Evolutionary conservation across 2,329 filamentous ascomycete species (phyloP), one percentile per base, ranked within the genome.

Genomic region (Mollisiaceae sp.): DNA sequence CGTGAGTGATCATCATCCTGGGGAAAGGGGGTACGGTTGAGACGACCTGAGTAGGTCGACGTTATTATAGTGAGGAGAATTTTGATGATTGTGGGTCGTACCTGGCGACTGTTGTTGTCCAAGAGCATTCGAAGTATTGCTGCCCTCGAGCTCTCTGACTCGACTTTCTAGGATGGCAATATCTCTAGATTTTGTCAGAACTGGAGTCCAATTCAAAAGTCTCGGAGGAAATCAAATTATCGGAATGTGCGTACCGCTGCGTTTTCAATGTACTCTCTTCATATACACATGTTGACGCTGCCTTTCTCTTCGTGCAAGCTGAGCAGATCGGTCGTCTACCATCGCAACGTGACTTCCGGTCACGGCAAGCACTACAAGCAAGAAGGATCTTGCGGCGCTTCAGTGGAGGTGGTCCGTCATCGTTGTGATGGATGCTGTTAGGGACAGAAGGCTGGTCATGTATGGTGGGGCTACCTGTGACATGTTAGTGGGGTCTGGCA

Each of bases 311-410:
- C 24, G 38, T 4, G 27, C 58, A 60, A 24, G 58, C 58, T 27
- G 35, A 41, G 20, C 58, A 60, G 18, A 11, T 18, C 8, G 58
- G 58, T 35, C 58, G 58, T 12, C 18, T 11, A 5, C 58, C 58
- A 36, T 60, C 58, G 24, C 58, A 60, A 32, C 58, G 24, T n/a
- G 39, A 47, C 41, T 60, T 60, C 12, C 41, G n/a, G 43, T 50
- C 47, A 9, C 58, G 58, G 47, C 58, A 60, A 27, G 14, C 27
- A 18, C 32, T 60, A 24, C 58, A 60, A 20, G 58, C 58, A 20
- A 60, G 35, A 8, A 14, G 58, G 11, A 50, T 60, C 43, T 60
- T 60, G 20, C 58, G 58, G 22, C 58, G 58, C 35, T 50, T 60
- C 8, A n/a, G 38, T 9, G 38, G 38, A 41, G 38, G 38, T 9